Evolutionary conservation across 2,329 filamentous ascomycete genomes (phyloP).

Genomic region (Pseudogymnoascus sp.): DNA sequence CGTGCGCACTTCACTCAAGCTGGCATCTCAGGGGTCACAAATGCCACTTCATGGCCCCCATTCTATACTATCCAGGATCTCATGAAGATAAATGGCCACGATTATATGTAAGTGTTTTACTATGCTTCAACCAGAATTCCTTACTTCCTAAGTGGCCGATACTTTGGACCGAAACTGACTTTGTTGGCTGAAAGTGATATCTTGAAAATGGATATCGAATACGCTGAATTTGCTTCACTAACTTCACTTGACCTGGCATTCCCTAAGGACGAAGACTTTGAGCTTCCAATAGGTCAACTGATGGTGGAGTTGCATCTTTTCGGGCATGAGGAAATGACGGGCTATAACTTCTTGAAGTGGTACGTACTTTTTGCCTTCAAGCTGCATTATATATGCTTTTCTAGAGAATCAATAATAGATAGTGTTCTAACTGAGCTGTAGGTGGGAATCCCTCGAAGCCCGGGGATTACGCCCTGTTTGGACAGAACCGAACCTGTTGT

Average conservation of each 20-base stretch:
- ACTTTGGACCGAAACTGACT: constrained; percentile 4
- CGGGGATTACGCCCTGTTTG: constrained; percentile 23
- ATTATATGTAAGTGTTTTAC: constrained; percentile 26
- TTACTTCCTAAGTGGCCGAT: background rate
- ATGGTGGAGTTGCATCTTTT: constrained; percentile 22
- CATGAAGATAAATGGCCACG: constrained; percentile 33
- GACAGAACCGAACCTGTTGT: constrained; percentile 24
- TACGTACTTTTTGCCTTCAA: background rate
- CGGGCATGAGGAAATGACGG: constrained; percentile 15
- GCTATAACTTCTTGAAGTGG: constrained; percentile 22
- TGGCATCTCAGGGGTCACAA: constrained; percentile 27
- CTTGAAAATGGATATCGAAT: constrained; percentile 36
- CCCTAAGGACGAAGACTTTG: constrained; percentile 10
- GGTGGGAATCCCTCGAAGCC: constrained; percentile 25
- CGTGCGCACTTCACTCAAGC: constrained; percentile 30
- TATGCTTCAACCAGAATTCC: background rate
- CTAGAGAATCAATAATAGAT: background rate
- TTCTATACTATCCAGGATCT: constrained; percentile 32
- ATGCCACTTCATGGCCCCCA: constrained; percentile 23
- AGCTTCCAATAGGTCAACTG: constrained; percentile 19
- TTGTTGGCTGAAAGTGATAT: constrained; percentile 27
- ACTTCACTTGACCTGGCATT: constrained; percentile 23
- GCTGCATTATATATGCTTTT: background rate
- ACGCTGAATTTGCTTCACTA: constrained; percentile 30
- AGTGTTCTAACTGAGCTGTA: background rate